These are phyloP conservation scores for Staphylotrichum longicolle DNA, from an alignment of 495 filamentous ascomycete genomes.

Conservation along the genomic window DNA sequence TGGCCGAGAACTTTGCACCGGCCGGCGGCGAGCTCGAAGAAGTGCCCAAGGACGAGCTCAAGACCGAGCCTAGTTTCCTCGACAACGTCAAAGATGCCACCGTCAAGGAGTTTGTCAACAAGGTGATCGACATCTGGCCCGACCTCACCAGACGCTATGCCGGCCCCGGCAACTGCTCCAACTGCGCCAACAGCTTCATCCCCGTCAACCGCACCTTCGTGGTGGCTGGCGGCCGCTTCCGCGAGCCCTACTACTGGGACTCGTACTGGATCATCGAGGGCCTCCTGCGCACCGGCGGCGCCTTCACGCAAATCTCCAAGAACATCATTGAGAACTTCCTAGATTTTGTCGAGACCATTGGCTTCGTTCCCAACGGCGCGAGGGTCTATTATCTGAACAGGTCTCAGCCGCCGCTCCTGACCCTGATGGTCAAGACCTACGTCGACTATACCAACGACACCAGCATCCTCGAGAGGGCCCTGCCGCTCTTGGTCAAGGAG, in stretches of 20 bases:
- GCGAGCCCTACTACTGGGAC: conserved; percentile 55
- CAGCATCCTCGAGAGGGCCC: conserved; percentile 43
- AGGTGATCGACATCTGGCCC: conserved; percentile 54
- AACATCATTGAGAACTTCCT: conserved; percentile 55
- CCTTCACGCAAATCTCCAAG: conserved; percentile 46
- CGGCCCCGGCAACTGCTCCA: conserved; percentile 41
- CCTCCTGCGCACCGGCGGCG: conserved; percentile 48
- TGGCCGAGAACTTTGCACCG: conserved; percentile 44
- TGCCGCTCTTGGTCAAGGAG: conserved; percentile 50
- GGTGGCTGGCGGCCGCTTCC: conserved; percentile 51
- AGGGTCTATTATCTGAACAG: conserved; percentile 50
- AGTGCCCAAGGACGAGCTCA: conserved; percentile 40
- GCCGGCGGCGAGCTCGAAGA: conserved; percentile 49
- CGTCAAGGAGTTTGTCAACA: conserved; percentile 45
- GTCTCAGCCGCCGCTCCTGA: conserved; percentile 50
- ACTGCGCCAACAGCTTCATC: conserved; percentile 50
- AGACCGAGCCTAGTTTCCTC: conserved; percentile 45
- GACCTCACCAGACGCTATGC: conserved; percentile 48
- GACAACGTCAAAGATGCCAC: conserved; percentile 43
- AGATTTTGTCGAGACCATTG: conserved; percentile 49
- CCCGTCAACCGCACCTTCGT: conserved; percentile 53
- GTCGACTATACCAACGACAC: conserved; percentile 52
- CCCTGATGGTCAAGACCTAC: conserved; percentile 49
- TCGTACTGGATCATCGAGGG: conserved; percentile 54
- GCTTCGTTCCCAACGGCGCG: conserved; percentile 52